phyloP scores from a whole-genome alignment of 768 basidiomycete genomes.

The Scleroderma citrinum region DNA sequence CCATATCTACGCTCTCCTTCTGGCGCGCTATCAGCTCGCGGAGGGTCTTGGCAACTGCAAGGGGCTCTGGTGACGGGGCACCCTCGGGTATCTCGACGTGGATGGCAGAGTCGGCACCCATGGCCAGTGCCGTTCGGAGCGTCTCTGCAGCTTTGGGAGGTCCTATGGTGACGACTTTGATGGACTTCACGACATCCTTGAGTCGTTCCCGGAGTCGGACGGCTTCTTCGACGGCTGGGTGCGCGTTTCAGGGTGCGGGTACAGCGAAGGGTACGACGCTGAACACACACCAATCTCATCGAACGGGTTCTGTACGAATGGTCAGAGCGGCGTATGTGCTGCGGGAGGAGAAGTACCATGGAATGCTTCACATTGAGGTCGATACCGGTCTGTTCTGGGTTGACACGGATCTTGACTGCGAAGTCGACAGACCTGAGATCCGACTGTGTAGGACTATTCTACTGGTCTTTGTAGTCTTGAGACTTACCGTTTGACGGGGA shows the following conservation, averaged over 20 bases:
- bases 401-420: constrained; percentile 97
- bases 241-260: background rate
- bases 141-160: constrained; percentile 86
- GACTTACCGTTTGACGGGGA: constrained; percentile 83
- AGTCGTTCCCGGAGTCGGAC: constrained; percentile 85
- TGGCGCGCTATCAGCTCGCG: constrained; percentile 65
- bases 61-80: constrained; percentile 76
- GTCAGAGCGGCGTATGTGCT: background rate
- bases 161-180: constrained; percentile 92
- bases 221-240: constrained; percentile 91
- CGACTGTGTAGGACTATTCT: background rate
- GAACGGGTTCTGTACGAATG: constrained; percentile 76
- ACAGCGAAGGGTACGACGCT: background rate
- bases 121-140: constrained; percentile 92
- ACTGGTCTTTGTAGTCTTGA: background rate
- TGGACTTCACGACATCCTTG: constrained; percentile 72
- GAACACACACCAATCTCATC: constrained; percentile 85
- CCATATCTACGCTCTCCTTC: constrained; percentile 64
- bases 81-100: constrained; percentile 83
- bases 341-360: constrained; percentile 58
- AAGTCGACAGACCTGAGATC: constrained; percentile 83
- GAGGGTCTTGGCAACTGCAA: constrained; percentile 85
- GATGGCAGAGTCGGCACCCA: constrained; percentile 92
- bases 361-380: constrained; percentile 98
- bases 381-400: constrained; percentile 89